Base-by-base conservation (phyloP, 2,329 filamentous ascomycete species). In the Aureobasidium namibiae region DNA sequence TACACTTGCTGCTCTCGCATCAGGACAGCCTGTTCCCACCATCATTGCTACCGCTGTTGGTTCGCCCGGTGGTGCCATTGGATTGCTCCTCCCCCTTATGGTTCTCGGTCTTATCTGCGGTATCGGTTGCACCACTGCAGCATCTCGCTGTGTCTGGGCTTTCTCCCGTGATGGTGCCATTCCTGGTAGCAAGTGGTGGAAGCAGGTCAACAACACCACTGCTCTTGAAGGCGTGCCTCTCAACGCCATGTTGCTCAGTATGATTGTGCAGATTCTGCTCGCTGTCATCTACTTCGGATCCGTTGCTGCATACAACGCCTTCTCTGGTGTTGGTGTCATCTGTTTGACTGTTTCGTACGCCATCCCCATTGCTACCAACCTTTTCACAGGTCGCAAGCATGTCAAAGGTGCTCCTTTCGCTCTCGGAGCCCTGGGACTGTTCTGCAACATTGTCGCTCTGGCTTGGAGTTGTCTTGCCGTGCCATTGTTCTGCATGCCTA, bases 401-500 rank as follows among this genome's bases (percentile, higher is more conserved):
- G 76, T 89, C 58, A 74, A 76, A 61, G 76, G 73, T 1, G 84
- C 77, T 57, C 75, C 74, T 56, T 88, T 86, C 74, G 77, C 82
- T 64, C 80, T 89, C 3, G 87, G 87, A 26, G 69, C 72, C 13
- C 64, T 89, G 18, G 87, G 87, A 41, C 71, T 78, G 41, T 71
- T 84, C 54, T 81, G 78, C 74, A 90, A 90, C 68, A 66, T 83
- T 24, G 68, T 90, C 61, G 77, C 86, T n/a, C 70, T 88, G 38
- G 77, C 74, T 56, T 90, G 87, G 87, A 86, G 83, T 58, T 65
- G 79, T 14, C 79, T 90, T 57, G 86, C 85, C 36, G 82, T 89
- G 56, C 86, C 87, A 1, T 80, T 90, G 16, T 90, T 90, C 77
- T 90, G 84, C 49, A 88, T 88, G 84, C 87, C 86, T 0, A 80